Evolutionary conservation across 306 rosid species (phyloP).

Genomic region (Prosopis cineraria): DNA sequence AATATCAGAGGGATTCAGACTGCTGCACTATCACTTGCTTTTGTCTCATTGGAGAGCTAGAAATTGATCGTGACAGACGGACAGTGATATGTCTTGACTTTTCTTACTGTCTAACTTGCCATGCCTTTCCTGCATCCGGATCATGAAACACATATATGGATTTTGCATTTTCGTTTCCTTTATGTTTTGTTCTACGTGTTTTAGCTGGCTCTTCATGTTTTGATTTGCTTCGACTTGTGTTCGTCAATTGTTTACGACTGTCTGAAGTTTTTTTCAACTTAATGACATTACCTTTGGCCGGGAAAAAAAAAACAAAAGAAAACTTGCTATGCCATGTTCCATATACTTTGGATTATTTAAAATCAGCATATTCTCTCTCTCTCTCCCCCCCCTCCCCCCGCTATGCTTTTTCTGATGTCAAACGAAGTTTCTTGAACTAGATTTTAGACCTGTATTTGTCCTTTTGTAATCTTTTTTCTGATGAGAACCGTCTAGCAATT

Average conservation of each 20-base stretch:
- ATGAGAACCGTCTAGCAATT: not conserved
- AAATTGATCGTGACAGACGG: slow-evolving; percentile 37
- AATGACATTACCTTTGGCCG: too few species aligned
- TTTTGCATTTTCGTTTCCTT: too few species aligned
- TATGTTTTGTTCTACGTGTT: too few species aligned
- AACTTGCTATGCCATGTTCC: not conserved
- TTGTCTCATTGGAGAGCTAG: slow-evolving; percentile 43
- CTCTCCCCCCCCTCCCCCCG: too few species aligned
- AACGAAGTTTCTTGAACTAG: not conserved
- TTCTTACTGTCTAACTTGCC: slow-evolving; percentile 3
- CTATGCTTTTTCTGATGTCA: not conserved
- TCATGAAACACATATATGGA: too few species aligned
- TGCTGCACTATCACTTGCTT: slow-evolving; percentile 18
- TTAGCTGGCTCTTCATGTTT: too few species aligned
- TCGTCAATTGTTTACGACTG: too few species aligned
- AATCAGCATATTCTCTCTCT: slow-evolving; percentile 23
- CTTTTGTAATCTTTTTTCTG: not conserved
- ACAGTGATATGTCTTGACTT: slow-evolving; percentile 23
- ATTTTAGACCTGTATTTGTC: not conserved
- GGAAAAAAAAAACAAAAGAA: too few species aligned
- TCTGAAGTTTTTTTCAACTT: too few species aligned
- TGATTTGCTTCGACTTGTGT: too few species aligned
- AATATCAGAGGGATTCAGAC: slow-evolving; percentile 38
- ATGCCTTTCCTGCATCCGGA: too few species aligned
- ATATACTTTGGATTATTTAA: not conserved